Evolutionary conservation across 495 filamentous ascomycete genomes (phyloP).

Genomic region (Haplographium delicatum): DNA sequence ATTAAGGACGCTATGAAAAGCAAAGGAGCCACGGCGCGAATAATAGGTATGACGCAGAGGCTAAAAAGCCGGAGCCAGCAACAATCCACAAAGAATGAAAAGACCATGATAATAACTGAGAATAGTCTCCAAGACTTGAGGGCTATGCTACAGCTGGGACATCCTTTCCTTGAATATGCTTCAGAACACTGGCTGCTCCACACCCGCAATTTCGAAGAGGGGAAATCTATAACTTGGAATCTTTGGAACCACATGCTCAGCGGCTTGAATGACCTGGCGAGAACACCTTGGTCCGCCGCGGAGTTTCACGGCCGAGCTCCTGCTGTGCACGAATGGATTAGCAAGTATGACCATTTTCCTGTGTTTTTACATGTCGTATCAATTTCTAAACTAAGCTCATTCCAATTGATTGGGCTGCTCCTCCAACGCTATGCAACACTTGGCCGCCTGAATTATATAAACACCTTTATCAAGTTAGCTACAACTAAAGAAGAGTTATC

Average conservation of each 20-base stretch:
- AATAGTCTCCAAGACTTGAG: conserved; percentile 7
- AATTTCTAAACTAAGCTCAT: conserved; percentile 4
- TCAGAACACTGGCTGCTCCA: conserved; percentile 7
- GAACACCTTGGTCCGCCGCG: conserved; percentile 11
- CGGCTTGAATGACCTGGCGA: conserved; percentile 3
- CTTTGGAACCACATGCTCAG: conserved; percentile 9
- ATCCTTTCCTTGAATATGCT: conserved; percentile 15
- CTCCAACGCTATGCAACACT: conserved; percentile 4
- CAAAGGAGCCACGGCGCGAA: background rate
- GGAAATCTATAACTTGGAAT: conserved; percentile 11
- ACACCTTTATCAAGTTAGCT: conserved; percentile 8
- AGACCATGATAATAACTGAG: conserved; percentile 1
- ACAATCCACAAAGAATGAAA: background rate
- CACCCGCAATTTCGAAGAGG: conserved; percentile 6
- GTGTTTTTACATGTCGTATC: conserved; percentile 5
- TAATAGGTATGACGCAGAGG: conserved; percentile 1
- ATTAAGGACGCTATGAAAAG: conserved; percentile 1
- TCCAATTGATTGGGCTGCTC: background rate
- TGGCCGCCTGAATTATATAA: conserved; percentile 8
- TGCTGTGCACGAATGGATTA: conserved; percentile 5
- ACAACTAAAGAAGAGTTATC: conserved; percentile 5
- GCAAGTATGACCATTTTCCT: conserved; percentile 11
- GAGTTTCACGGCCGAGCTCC: conserved; percentile 2
- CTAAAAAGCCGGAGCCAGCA: background rate
- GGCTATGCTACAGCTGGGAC: conserved; percentile 2